A percentile compares a stretch with the other conserved stretches of the same genome.
phyloP scores from a whole-genome alignment of 2,329 filamentous ascomycete species.

The Penicillium sp. region DNA sequence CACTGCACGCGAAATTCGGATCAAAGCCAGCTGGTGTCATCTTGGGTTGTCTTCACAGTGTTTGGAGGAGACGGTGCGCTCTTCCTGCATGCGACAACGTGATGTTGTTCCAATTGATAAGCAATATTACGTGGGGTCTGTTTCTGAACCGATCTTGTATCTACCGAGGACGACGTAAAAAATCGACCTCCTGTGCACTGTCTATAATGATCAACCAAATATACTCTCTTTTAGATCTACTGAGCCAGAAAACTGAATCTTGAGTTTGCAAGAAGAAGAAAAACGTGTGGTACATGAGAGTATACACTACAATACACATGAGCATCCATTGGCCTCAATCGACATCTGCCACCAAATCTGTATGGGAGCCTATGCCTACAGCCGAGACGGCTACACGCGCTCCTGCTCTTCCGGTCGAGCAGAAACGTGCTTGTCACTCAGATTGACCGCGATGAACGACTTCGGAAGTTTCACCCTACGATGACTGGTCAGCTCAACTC shows the following conservation, averaged over 20 bases:
- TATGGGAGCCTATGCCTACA: not conserved
- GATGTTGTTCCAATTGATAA: not conserved
- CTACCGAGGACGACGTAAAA: not conserved
- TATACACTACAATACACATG: not conserved
- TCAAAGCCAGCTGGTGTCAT: not conserved
- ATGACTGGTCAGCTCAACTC: constrained; percentile 2
- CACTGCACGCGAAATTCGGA: not conserved
- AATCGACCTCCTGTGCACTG: not conserved
- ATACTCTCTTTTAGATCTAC: not conserved
- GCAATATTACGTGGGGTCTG: not conserved
- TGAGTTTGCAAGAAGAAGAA: not conserved
- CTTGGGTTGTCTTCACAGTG: not conserved
- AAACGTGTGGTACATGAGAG: not conserved
- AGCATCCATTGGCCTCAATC: not conserved
- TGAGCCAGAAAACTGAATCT: not conserved
- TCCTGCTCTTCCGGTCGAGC: constrained; percentile 4
- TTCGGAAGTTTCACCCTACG: constrained; percentile 51
- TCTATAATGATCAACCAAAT: not conserved
- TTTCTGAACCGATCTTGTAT: not conserved
- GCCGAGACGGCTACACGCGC: not conserved
- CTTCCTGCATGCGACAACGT: not conserved
- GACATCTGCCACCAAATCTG: not conserved
- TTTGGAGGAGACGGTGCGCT: not conserved
- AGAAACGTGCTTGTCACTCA: constrained; percentile 49
- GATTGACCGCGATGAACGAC: constrained; percentile 51